Conservation (phyloP, 2,329 filamentous ascomycete species). For the Hypoxylon sp. region DNA sequence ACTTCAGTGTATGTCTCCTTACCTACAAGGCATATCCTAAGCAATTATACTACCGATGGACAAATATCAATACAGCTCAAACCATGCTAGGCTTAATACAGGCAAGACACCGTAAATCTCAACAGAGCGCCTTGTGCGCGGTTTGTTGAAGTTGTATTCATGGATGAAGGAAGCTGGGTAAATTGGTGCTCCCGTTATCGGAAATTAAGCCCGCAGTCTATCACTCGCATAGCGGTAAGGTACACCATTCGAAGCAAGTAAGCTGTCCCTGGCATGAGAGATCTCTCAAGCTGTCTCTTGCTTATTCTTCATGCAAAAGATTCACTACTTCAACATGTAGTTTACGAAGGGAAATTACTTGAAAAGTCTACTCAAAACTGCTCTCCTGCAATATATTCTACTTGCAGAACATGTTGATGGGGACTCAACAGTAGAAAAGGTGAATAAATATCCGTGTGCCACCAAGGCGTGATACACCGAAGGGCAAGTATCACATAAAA, state of each 20-base stretch:
- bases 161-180: slow-evolving; percentile 7
- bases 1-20: background rate
- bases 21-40: background rate
- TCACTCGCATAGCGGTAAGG: background rate
- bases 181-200: slow-evolving; percentile 41
- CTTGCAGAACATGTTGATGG: background rate
- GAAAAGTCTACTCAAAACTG: background rate
- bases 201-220: slow-evolving; percentile 34
- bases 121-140: background rate
- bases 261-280: too few species aligned
- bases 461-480: slow-evolving; percentile 50
- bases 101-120: background rate
- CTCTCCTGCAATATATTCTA: background rate
- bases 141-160: background rate
- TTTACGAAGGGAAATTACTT: background rate
- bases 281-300: too few species aligned
- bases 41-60: background rate
- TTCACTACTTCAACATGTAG: background rate
- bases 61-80: too few species aligned
- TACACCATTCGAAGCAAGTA: too few species aligned
- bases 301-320: background rate
- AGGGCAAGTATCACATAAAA: slow-evolving; percentile 45
- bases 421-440: background rate
- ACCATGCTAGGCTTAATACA: background rate
- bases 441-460: slow-evolving; percentile 51